Percentiles rank a stretch among this genome's conserved stretches.
Evolutionary conservation across 805 yeast genomes (phyloP).

Genomic region (Candida succiphila): DNA sequence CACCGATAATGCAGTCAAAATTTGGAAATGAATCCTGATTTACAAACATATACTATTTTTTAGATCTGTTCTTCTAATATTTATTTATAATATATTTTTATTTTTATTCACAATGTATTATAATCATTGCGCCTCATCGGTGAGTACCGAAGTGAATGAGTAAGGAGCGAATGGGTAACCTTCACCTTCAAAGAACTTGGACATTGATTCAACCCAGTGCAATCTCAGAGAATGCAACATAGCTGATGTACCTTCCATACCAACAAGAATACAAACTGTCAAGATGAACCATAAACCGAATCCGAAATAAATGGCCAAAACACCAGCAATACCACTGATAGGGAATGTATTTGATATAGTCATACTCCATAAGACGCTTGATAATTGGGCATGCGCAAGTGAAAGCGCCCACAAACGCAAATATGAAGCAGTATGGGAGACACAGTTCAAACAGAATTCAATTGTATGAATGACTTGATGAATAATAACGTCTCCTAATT

Average conservation of each 20-base stretch:
- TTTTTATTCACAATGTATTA: neutral
- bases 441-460: slow-evolving; percentile 94
- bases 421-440: slow-evolving; percentile 97
- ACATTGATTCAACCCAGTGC: slow-evolving; percentile 99
- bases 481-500: slow-evolving; percentile 90
- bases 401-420: slow-evolving; percentile 96
- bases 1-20: slow-evolving; percentile 41
- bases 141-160: slow-evolving; percentile 36
- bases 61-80: neutral
- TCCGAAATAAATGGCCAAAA: slow-evolving; percentile 62
- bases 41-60: neutral
- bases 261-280: slow-evolving; percentile 83
- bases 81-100: neutral
- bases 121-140: neutral
- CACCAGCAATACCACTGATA: slow-evolving; percentile 53
- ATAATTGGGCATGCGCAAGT: slow-evolving; percentile 92
- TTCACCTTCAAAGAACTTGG: slow-evolving; percentile 95
- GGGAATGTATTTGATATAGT: slow-evolving; percentile 76
- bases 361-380: slow-evolving; percentile 95
- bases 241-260: slow-evolving; percentile 99
- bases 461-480: slow-evolving; percentile 97
- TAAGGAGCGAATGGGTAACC: slow-evolving; percentile 90
- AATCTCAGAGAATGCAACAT: slow-evolving; percentile 97
- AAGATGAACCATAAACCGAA: slow-evolving; percentile 93
- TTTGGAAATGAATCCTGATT: slow-evolving; percentile 33